Percentiles rank a stretch among this genome's conserved stretches.
phyloP scores from a whole-genome alignment of 352 stramenopile genomes.

The Phytophthora hybrid region DNA sequence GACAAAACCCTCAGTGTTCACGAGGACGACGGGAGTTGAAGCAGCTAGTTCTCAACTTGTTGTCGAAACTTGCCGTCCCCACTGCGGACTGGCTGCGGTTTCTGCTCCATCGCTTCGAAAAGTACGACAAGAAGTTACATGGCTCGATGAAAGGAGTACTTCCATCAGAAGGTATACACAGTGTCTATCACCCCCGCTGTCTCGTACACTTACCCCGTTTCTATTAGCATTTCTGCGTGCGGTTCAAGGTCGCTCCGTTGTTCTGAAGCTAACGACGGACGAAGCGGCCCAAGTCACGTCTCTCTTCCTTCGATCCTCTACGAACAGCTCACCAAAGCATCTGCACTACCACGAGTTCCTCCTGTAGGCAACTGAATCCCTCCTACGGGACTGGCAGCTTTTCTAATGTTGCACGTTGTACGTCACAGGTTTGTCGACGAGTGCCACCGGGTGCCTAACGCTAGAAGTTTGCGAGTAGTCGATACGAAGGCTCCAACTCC shows the following conservation, averaged over 20 bases:
- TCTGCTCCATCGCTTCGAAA: slow-evolving; percentile 46
- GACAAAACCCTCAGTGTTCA: slow-evolving; percentile 50
- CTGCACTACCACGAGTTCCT: slow-evolving; percentile 59
- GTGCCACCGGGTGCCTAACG: slow-evolving; percentile 9
- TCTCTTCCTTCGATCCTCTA: slow-evolving; percentile 49
- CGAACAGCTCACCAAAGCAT: slow-evolving; percentile 21
- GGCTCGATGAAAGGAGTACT: slow-evolving; percentile 35
- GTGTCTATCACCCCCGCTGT: no score
- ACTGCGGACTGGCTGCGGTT: slow-evolving; percentile 39
- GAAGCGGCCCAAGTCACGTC: slow-evolving; percentile 43
- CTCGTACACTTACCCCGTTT: no score
- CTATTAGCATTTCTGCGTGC: slow-evolving; percentile 47
- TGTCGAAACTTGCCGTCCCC: slow-evolving; percentile 24
- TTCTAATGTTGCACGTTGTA: not conserved
- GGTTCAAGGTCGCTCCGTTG: slow-evolving; percentile 35
- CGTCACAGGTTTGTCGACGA: slow-evolving; percentile 33
- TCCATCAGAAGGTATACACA: slow-evolving; percentile 38
- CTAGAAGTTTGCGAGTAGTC: not conserved
- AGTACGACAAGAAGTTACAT: slow-evolving; percentile 52
- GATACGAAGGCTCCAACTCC: not conserved
- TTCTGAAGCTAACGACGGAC: slow-evolving; percentile 45
- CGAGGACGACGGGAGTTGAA: slow-evolving; percentile 56
- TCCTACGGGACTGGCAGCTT: not conserved
- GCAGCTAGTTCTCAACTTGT: slow-evolving; percentile 29
- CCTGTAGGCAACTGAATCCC: slow-evolving; percentile 13